These are phyloP conservation scores for Volvox africanus DNA, from an alignment of 139 green algal genomes.

Conservation along the genomic window DNA sequence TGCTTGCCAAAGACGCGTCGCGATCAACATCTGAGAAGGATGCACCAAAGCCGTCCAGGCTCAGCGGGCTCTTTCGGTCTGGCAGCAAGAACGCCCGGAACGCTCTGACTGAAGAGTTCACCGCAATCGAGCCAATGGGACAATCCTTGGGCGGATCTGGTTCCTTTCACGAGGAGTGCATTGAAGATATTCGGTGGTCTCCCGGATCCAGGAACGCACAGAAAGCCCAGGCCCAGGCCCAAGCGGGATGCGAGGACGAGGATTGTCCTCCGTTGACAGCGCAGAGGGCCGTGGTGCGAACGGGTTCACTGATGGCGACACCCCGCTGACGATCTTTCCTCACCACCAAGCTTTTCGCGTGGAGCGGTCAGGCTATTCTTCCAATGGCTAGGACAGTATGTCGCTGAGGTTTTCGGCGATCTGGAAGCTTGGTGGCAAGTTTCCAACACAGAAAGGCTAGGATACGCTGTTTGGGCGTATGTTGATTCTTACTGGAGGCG, in stretches of 20 bases:
- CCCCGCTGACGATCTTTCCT: background rate
- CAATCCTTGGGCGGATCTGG: too few species aligned
- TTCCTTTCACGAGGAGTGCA: too few species aligned
- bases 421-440: too few species aligned
- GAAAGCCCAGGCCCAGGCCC: background rate
- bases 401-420: too few species aligned
- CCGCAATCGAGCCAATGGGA: background rate
- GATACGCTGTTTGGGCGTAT: too few species aligned
- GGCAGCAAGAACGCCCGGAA: constrained; percentile 2
- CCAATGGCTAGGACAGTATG: too few species aligned
- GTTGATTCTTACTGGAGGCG: too few species aligned
- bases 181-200: too few species aligned
- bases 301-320: background rate
- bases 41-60: background rate
- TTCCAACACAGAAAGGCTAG: too few species aligned
- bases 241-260: background rate
- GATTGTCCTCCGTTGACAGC: background rate
- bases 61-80: background rate
- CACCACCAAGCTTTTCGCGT: too few species aligned
- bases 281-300: background rate
- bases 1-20: background rate
- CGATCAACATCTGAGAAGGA: background rate
- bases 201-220: background rate
- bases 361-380: too few species aligned
- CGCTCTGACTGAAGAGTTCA: background rate